These are phyloP conservation scores for Globisporangium irregulare DNA, from an alignment of 352 stramenopile genomes.

Conservation along the genomic window DNA sequence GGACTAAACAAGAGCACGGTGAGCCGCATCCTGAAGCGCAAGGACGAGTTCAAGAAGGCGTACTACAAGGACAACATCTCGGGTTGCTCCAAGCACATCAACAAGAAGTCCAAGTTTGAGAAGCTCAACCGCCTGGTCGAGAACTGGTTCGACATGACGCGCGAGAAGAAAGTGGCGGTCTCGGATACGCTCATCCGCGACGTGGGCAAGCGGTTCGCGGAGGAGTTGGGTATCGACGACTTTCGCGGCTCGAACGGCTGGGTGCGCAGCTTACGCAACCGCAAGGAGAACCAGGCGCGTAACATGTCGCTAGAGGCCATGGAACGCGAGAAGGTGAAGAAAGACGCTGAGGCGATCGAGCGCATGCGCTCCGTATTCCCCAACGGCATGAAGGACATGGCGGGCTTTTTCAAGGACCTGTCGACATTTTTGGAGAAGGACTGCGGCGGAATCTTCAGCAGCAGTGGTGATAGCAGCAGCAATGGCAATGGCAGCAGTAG, in stretches of 20 bases:
- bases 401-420: conserved; percentile 73
- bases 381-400: conserved; percentile 70
- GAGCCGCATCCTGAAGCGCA: conserved; percentile 83
- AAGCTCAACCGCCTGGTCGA: conserved; percentile 79
- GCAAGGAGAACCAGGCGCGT: conserved; percentile 61
- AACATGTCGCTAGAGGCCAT: conserved; percentile 54
- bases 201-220: conserved; percentile 65
- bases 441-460: conserved; percentile 26
- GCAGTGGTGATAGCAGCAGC: not conserved
- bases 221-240: conserved; percentile 70
- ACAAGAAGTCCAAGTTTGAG: conserved; percentile 87
- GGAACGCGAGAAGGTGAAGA: conserved; percentile 59
- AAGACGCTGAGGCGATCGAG: conserved; percentile 70
- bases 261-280: conserved; percentile 75
- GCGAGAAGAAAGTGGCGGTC: conserved; percentile 64
- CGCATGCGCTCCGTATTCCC: conserved; percentile 68
- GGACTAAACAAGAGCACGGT: conserved; percentile 82
- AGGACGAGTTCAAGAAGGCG: conserved; percentile 84
- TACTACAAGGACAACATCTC: conserved; percentile 87
- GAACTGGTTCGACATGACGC: conserved; percentile 83
- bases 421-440: conserved; percentile 69
- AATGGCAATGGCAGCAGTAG: not conserved
- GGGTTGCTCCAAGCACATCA: conserved; percentile 81
- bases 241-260: conserved; percentile 80
- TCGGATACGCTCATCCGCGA: conserved; percentile 76